Evolutionary conservation across 371 early-diverging fungal species (phyloP), one percentile per base, ranked within the genome.

Genomic region (Amoeboradix gromovi): DNA sequence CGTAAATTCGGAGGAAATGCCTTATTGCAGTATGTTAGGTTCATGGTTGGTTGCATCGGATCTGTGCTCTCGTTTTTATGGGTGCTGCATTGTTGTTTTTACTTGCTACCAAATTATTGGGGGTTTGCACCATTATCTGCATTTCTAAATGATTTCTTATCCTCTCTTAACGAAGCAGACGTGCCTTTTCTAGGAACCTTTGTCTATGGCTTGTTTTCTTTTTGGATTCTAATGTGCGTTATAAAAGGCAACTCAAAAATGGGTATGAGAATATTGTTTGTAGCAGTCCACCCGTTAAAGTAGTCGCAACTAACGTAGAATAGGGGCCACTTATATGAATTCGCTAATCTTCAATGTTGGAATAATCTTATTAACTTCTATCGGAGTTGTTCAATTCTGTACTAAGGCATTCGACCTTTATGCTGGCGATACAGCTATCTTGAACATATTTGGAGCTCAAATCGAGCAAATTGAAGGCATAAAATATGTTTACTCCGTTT

Each of bases 271-370:
- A 68, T 82, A n/a, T 31, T 80, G 65, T 80, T 82, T 67, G 72
- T 82, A 30, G 74, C 79, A 28, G 73, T 82, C 22, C 81, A 82
- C 70, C 81, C 81, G 1, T 68, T 82, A 70, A 73, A 67, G 80
- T 81, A 69, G 67, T 71, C 66, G 68, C 5, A 70, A 65, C 31
- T 67, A 30, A 30, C 66, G 2, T 27, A 80, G 81, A 30, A 71
- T 80, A 30, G 80, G 80, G 32, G 81, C 79, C 66, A 81, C 81
- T 0, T 72, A 81, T 75, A 82, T 82, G 81, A 79, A 74, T 72
- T 73, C 78, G 12, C 67, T 82, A 32, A 76, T 82, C 12, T 82
- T 81, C 72, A 82, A 82, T 71, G 75, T 74, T n/a, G 82, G 82
- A 30, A 70, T 82, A 30, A 77, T 82, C 29, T 71, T 81, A 31